Base-by-base conservation (phyloP, 495 filamentous ascomycete genomes). In the Penicillium verhagenii region DNA sequence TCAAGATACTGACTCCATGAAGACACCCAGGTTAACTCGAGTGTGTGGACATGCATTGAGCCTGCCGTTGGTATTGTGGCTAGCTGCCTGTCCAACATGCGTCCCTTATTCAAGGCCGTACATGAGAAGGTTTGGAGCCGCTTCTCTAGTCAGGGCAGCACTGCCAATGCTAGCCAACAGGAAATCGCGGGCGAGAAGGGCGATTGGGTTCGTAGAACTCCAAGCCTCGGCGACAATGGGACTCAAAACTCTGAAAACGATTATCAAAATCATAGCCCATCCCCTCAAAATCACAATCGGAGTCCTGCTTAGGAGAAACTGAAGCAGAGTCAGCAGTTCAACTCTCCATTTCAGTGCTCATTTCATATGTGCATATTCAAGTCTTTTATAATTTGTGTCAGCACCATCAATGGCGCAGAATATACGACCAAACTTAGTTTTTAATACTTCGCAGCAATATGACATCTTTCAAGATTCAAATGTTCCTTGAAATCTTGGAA, bases 1-100 rank as follows among this genome's bases (percentile, higher is more conserved):
- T n/a, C n/a, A 33, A 4, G 9, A 28, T 31, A 14, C 49, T 61
- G 24, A 54, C 14, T 37, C 24, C 1, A 2, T 23, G 8, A 28
- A 69, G 66, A 72, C 23, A 65, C 58, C 38, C 67, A 73, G 62
- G 64, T 70, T 16, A 59, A 63, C 14, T 35, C 60, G 14, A 66
- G 61, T 25, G 67, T 72, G 10, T 73, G 69, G 71, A 72, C 69
- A 6, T 73, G 69, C 54, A 70, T 73, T 16, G 69, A 73, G 24
- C 61, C 69, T 3, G 64, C 65, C 2, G 66, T 69, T 4, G 69
- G 71, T 4, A 71, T 72, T 43, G 67, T 69, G 0, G 71, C 69
- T 0, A 64, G 64, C 16, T 72, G 69, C 25, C 51, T 73, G 2
- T 64, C 69, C 0, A 72, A 72, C 49, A 67, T 72, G 59, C 65